phyloP scores from a whole-genome alignment of 2,329 filamentous ascomycete genomes.

The Colletotrichum phormii region DNA sequence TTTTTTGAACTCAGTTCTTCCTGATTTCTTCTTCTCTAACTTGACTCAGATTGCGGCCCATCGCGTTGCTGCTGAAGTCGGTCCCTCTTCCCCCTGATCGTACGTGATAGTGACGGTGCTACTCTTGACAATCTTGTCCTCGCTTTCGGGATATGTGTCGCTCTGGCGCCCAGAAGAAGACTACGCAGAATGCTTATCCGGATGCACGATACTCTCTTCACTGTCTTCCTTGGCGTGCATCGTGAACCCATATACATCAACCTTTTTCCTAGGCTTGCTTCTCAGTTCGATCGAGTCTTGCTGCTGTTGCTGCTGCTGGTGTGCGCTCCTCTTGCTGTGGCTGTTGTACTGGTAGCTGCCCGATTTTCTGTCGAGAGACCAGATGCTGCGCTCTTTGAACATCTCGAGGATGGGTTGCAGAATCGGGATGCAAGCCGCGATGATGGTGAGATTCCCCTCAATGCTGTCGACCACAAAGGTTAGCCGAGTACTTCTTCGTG shows the following conservation, averaged over 20 bases:
- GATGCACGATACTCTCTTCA: background rate
- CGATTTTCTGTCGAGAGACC: background rate
- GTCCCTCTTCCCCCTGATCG: background rate
- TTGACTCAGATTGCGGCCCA: background rate
- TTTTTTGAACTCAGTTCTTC: background rate
- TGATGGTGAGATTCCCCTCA: slow-evolving; percentile 40
- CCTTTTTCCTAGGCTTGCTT: no score
- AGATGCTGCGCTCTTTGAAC: slow-evolving; percentile 33
- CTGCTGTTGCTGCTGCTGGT: no score
- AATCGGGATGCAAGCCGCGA: slow-evolving; percentile 45
- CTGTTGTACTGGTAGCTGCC: no score
- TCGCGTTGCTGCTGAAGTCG: background rate
- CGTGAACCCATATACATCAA: background rate
- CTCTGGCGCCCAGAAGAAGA: background rate
- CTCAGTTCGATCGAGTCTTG: no score
- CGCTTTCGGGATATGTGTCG: background rate
- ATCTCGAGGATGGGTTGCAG: slow-evolving; percentile 43
- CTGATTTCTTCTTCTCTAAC: background rate
- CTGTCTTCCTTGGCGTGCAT: background rate
- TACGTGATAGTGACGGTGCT: background rate
- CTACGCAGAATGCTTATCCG: background rate
- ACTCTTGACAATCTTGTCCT: background rate
- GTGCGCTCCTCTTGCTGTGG: no score
- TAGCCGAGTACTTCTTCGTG: no score
- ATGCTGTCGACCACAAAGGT: background rate